Base-by-base conservation (phyloP, 192 early-diverging fungal species). In the Linnemannia exigua region DNA sequence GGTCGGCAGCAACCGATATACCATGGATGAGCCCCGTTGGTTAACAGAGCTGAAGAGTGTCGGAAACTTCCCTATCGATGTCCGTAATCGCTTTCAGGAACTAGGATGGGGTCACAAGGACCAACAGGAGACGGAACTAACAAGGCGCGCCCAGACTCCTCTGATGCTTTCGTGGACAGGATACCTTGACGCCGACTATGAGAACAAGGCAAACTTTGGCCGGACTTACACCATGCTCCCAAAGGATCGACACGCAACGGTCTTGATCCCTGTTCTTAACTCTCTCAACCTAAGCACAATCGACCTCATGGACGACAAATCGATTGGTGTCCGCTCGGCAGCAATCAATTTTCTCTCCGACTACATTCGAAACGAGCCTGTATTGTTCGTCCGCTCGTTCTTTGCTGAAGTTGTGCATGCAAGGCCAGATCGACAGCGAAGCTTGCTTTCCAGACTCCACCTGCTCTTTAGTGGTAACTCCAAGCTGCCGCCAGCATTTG, bases 321-420 rank as follows among this genome's bases (percentile, higher is more conserved):
- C 89, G n/a, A 75, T 89, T 46, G 92, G 90, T 17, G 88, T 90
- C 28, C 88, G 81, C n/a, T 84, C 85, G 48, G 77, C 81, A 1
- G 69, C 88, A 1, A 76, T 88, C 63, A 89, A 90, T 69, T 70
- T 90, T 12, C 69, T 93, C n/a, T 81, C 79, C 14, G 84, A 89
- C 31, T 90, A 89, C 70, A 79, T 91, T 38, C 82, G 92, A n/a
- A 91, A 93, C 48, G 91, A 93, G 73, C 90, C 92, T 0, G 75
- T 84, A 1, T 50, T 93, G 14, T 93, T 93, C 70, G 81, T 93
- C 12, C 80, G 92, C 17, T 80, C 87, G 0, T 91, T 91, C 63
- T 75, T 93, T 46, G 79, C 87, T 11, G 92, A 93, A n/a, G 73
- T 93, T 52, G 89, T 91, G 19, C 73, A 61, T 22, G 77, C 69